A percentile compares a stretch with the other conserved stretches of the same genome.
These are phyloP conservation scores for Neurospora intermedia DNA, from an alignment of 495 filamentous ascomycete species.

Conservation along the genomic window DNA sequence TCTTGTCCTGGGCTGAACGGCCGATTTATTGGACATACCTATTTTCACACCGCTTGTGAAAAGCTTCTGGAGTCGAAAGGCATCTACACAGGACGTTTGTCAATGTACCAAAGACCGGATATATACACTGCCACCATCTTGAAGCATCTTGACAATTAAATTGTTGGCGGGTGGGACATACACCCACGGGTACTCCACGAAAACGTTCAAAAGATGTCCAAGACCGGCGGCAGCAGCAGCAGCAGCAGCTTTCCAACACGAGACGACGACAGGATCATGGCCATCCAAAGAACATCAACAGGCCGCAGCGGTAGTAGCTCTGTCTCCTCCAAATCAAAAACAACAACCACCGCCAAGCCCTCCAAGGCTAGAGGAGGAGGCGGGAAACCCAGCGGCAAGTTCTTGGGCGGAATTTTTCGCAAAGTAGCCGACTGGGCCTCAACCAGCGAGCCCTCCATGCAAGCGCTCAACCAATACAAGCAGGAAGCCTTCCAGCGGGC, in stretches of 20 bases:
- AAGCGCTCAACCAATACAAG: conserved; percentile 29
- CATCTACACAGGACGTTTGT: background rate
- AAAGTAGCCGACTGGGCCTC: conserved; percentile 33
- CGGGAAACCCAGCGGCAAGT: background rate
- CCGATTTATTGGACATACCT: background rate
- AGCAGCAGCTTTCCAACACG: background rate
- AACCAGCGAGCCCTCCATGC: conserved; percentile 30
- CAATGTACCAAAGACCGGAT: background rate
- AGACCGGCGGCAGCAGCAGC: background rate
- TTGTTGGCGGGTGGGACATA: background rate
- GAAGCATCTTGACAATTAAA: background rate
- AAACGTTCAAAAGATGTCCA: background rate
- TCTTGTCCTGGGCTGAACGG: background rate
- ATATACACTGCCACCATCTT: background rate
- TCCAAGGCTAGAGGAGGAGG: background rate
- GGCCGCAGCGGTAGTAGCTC: background rate
- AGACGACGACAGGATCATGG: background rate
- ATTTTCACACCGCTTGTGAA: background rate
- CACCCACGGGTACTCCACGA: background rate
- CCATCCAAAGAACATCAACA: background rate
- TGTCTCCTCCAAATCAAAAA: background rate
- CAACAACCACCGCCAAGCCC: background rate
- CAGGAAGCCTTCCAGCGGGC: conserved; percentile 26
- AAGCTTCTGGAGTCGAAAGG: background rate
- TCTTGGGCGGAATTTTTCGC: conserved; percentile 3